Conservation (phyloP, 2,329 filamentous ascomycete species). For the Fusarium sp. region DNA sequence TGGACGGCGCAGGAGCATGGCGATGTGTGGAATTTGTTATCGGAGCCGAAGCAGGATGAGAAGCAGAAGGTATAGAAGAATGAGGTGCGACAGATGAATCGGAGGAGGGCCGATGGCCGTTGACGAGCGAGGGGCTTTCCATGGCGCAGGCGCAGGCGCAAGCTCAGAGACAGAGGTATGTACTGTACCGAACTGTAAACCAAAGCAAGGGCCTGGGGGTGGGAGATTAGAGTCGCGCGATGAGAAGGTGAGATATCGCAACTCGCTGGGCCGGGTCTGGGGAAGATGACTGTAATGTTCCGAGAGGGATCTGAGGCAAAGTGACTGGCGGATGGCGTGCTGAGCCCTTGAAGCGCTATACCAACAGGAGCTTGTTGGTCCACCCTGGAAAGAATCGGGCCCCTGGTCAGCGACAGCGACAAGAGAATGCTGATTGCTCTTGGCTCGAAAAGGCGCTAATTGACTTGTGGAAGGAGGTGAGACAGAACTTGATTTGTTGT, state of each 20-base stretch:
- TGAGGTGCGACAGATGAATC: constrained; percentile 28
- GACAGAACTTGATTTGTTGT: constrained; percentile 21
- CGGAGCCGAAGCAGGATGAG: constrained; percentile 10
- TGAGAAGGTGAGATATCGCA: constrained; percentile 46
- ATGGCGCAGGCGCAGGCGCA: constrained; percentile 31
- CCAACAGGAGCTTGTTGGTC: constrained; percentile 30
- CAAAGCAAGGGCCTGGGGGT: constrained; percentile 30
- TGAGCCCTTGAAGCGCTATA: constrained; percentile 32
- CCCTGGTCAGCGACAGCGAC: constrained; percentile 36
- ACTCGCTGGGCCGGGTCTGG: constrained; percentile 35
- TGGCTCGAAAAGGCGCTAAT: constrained; percentile 25
- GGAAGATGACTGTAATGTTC: constrained; percentile 34
- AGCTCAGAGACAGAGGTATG: constrained; percentile 11
- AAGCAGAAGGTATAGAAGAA: constrained; percentile 18
- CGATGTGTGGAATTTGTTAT: constrained; percentile 30
- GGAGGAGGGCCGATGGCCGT: constrained; percentile 39
- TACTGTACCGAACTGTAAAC: background rate
- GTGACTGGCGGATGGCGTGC: constrained; percentile 45
- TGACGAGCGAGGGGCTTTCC: constrained; percentile 42
- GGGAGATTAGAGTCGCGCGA: constrained; percentile 42
- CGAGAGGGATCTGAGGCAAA: constrained; percentile 44
- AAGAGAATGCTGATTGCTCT: constrained; percentile 19
- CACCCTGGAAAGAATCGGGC: constrained; percentile 33
- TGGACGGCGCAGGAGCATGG: constrained; percentile 32
- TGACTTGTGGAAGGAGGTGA: constrained; percentile 24